Percentiles rank a stretch among this genome's conserved stretches.
phyloP scores from a whole-genome alignment of 2,329 filamentous ascomycete species.

The Epichloe glyceriae region DNA sequence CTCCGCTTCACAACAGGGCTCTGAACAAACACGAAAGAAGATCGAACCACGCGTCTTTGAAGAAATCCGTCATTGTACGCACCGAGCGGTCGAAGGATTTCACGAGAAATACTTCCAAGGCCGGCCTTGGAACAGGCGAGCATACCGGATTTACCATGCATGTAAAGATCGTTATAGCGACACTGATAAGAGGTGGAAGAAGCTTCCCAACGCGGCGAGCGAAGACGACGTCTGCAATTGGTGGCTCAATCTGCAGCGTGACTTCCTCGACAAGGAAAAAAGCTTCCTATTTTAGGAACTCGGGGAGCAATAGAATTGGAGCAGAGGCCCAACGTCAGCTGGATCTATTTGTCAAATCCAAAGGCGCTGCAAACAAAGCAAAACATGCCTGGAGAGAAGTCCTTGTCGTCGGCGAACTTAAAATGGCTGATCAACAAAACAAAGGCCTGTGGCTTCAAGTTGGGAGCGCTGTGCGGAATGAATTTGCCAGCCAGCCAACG shows the following conservation, averaged over 20 bases:
- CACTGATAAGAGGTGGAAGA: neutral
- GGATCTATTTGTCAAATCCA: neutral
- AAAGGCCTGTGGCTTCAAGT: conserved; percentile 1
- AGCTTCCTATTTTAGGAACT: neutral
- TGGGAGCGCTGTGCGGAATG: conserved; percentile 1
- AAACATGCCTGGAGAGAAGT: neutral
- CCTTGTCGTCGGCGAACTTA: neutral
- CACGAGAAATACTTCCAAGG: conserved; percentile 2
- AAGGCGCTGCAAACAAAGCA: neutral
- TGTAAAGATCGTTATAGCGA: neutral
- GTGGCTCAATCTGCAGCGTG: neutral
- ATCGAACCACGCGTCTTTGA: conserved; percentile 1
- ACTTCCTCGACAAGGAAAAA: neutral
- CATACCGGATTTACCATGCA: neutral
- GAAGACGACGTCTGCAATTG: conserved; percentile 1
- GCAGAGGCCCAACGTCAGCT: neutral
- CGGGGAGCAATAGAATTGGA: neutral
- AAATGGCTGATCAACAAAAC: neutral
- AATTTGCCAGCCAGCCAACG: neutral
- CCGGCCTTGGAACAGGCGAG: neutral
- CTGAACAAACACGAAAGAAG: neutral
- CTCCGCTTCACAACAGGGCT: neutral
- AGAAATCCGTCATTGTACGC: conserved; percentile 4
- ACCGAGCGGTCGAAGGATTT: neutral
- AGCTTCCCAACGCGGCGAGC: neutral